Conservation (phyloP, 2,329 filamentous ascomycete species). For the Atkinsonella hypoxylon region DNA sequence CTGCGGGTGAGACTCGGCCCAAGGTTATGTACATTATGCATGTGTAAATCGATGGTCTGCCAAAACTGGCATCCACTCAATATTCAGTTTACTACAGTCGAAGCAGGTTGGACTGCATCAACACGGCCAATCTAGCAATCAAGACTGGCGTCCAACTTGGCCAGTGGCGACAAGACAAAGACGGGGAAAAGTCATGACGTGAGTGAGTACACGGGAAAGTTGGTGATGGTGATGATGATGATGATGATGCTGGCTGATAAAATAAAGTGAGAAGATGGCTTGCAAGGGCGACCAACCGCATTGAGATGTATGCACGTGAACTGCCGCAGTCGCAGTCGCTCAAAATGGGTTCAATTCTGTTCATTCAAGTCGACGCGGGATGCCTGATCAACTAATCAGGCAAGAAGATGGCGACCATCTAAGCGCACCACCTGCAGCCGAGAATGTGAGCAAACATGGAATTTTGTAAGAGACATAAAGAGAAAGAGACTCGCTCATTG, state of each 20-base stretch:
- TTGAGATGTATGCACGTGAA: conserved; percentile 5
- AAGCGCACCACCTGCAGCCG: neutral
- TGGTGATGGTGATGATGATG: too few species aligned
- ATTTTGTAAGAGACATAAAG: neutral
- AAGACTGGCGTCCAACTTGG: neutral
- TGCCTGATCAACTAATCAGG: conserved; percentile 1
- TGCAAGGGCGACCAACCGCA: conserved; percentile 2
- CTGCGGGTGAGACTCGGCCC: neutral
- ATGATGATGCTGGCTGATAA: neutral
- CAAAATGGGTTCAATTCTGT: neutral
- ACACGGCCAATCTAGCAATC: neutral
- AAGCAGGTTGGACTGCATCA: neutral
- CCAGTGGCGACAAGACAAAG: too few species aligned
- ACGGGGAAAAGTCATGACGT: neutral
- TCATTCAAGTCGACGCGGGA: neutral
- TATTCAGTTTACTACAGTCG: neutral
- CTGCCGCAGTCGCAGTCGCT: neutral
- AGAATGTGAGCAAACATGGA: neutral
- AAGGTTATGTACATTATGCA: neutral
- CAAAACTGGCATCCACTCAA: neutral
- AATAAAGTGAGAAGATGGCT: neutral
- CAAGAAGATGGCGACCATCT: neutral
- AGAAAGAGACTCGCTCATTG: too few species aligned
- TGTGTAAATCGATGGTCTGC: neutral
- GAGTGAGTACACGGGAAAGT: neutral